Percentiles rank a stretch among this genome's conserved stretches.
These are phyloP conservation scores for Colletotrichum limetticola DNA, from an alignment of 2,329 filamentous ascomycete genomes.

Conservation along the genomic window DNA sequence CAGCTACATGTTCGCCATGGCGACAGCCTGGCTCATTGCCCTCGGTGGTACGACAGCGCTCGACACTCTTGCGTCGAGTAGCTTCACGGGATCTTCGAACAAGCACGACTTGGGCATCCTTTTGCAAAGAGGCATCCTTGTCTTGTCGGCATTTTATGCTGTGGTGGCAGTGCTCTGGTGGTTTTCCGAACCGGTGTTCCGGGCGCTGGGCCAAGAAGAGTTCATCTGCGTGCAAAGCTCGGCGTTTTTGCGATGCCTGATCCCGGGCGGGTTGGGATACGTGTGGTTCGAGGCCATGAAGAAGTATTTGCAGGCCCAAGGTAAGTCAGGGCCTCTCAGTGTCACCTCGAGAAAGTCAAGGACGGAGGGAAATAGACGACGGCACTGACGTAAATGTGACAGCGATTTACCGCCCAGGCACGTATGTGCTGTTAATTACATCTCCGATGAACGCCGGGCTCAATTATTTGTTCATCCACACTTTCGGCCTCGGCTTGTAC, in stretches of 20 bases:
- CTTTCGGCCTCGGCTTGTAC: constrained; percentile 75
- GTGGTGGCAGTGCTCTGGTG: constrained; percentile 80
- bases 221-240: constrained; percentile 80
- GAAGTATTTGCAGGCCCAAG: constrained; percentile 89
- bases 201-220: constrained; percentile 79
- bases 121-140: constrained; percentile 79
- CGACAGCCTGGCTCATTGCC: constrained; percentile 86
- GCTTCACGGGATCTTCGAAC: constrained; percentile 83
- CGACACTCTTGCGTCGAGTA: constrained; percentile 85
- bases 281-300: constrained; percentile 90
- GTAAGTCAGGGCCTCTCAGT: constrained; percentile 56
- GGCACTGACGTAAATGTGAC: not conserved
- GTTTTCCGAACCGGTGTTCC: constrained; percentile 79
- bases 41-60: constrained; percentile 87
- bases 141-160: constrained; percentile 78
- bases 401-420: constrained; percentile 80
- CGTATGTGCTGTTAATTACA: constrained; percentile 85
- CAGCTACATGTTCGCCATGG: constrained; percentile 94
- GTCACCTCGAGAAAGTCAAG: not conserved
- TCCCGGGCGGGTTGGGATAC: constrained; percentile 86
- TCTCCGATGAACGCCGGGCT: constrained; percentile 84
- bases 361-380: constrained; percentile 6
- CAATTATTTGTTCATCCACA: constrained; percentile 84
- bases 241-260: constrained; percentile 76
- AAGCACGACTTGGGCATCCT: constrained; percentile 83